These are phyloP conservation scores for Cystobasidium slooffiae DNA, from an alignment of 1,284 basidiomycete species.

Conservation along the genomic window DNA sequence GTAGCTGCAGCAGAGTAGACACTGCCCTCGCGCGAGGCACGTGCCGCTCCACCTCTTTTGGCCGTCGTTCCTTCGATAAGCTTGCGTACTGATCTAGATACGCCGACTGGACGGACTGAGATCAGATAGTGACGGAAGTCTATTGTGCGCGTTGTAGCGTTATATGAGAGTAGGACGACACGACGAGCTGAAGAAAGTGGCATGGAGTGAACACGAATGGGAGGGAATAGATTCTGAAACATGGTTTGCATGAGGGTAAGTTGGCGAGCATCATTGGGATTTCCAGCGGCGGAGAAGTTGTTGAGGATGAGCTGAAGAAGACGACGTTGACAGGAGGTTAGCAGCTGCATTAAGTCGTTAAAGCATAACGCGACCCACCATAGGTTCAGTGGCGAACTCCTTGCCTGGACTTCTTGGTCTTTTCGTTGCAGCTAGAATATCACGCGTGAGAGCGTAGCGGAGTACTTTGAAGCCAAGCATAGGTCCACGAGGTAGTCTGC, in stretches of 20 bases:
- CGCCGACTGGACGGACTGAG: constrained; percentile 90
- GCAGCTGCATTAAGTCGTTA: not conserved
- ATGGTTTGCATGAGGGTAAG: constrained; percentile 62
- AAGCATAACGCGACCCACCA: constrained; percentile 63
- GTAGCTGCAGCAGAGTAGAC: constrained; percentile 47
- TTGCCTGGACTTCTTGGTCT: constrained; percentile 75
- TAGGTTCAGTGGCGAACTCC: constrained; percentile 82
- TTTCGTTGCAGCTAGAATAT: constrained; percentile 71
- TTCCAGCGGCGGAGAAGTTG: constrained; percentile 60
- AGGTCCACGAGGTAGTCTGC: constrained; percentile 88
- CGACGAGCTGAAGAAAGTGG: constrained; percentile 82
- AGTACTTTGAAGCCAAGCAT: constrained; percentile 92
- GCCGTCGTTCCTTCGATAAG: constrained; percentile 73
- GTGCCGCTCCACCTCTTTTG: constrained; percentile 1
- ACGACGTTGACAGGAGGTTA: not conserved
- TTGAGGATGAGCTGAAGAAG: constrained; percentile 59
- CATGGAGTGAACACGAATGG: constrained; percentile 63
- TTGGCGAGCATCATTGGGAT: constrained; percentile 58
- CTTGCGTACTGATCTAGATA: constrained; percentile 87
- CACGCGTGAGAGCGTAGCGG: constrained; percentile 87
- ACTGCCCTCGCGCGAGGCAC: constrained; percentile 24
- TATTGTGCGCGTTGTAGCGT: constrained; percentile 80
- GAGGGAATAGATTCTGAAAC: constrained; percentile 63
- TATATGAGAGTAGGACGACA: constrained; percentile 91
- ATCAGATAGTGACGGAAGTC: constrained; percentile 96